Percentiles rank a stretch among this genome's conserved stretches.
Conservation (phyloP, 176 grass and related monocot genomes). For the Oryza meyeriana region DNA sequence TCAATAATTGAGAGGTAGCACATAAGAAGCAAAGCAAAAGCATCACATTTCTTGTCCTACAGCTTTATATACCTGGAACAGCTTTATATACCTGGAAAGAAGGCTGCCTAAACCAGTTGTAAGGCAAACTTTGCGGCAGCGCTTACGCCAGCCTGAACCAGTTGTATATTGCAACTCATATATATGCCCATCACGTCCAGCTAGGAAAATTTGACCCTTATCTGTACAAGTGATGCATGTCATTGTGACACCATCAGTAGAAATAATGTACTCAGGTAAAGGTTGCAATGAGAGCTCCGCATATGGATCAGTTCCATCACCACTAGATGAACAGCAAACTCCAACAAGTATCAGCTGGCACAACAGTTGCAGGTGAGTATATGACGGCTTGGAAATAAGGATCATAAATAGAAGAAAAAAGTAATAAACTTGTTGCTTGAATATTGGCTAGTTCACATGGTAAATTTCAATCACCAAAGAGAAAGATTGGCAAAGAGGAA, state of each 20-base stretch:
- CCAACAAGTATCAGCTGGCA: slow-evolving; percentile 84
- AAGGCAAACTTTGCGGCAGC: slow-evolving; percentile 85
- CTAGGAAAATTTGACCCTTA: slow-evolving; percentile 87
- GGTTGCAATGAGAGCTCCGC: slow-evolving; percentile 90
- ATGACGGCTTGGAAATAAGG: slow-evolving; percentile 10
- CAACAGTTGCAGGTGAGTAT: slow-evolving; percentile 29
- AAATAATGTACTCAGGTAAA: slow-evolving; percentile 81
- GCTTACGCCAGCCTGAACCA: slow-evolving; percentile 92
- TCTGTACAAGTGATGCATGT: slow-evolving; percentile 87
- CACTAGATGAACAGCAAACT: slow-evolving; percentile 81
- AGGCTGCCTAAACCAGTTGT: slow-evolving; percentile 76
- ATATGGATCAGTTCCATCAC: slow-evolving; percentile 77
- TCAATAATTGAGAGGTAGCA: slow-evolving; percentile 13
- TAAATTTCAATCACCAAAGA: slow-evolving; percentile 4
- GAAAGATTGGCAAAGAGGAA: neutral
- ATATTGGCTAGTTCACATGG: neutral
- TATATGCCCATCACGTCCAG: slow-evolving; percentile 84
- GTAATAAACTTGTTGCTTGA: neutral
- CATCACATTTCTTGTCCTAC: slow-evolving; percentile 1
- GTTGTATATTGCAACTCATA: slow-evolving; percentile 91
- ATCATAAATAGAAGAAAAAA: neutral
- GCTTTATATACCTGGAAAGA: slow-evolving; percentile 71
- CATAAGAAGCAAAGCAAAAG: slow-evolving; percentile 22
- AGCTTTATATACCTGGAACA: slow-evolving; percentile 63
- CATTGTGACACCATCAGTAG: slow-evolving; percentile 91